These are phyloP conservation scores for Juglanconis sp. DNA, from an alignment of 2,329 filamentous ascomycete genomes.

Conservation along the genomic window DNA sequence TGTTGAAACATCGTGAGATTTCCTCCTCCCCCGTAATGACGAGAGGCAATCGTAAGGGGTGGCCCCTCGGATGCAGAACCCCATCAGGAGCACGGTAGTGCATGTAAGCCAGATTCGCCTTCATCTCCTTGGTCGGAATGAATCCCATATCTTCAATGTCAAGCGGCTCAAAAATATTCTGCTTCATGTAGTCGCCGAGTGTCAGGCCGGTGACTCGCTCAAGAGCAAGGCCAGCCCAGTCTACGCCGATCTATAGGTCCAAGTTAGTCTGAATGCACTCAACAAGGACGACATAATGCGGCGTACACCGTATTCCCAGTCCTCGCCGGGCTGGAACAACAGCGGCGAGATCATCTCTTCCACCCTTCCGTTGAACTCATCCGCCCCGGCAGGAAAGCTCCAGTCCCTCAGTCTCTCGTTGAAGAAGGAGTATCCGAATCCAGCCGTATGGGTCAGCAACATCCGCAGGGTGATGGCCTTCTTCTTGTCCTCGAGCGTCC, in stretches of 20 bases:
- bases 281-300: background rate
- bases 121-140: conserved; percentile 51
- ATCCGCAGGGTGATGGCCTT: conserved; percentile 54
- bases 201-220: conserved; percentile 38
- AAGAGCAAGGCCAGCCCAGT: conserved; percentile 47
- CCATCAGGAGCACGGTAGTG: conserved; percentile 45
- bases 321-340: conserved; percentile 60
- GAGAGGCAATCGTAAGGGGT: conserved; percentile 42
- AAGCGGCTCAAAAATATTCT: conserved; percentile 42
- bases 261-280: background rate
- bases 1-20: conserved; percentile 42
- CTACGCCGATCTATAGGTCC: conserved; percentile 38
- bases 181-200: conserved; percentile 42
- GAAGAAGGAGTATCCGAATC: conserved; percentile 57
- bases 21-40: conserved; percentile 34
- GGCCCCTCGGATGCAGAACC: conserved; percentile 38
- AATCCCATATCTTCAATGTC: conserved; percentile 45
- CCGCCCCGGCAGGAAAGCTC: conserved; percentile 45
- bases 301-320: conserved; percentile 59
- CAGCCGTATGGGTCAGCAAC: conserved; percentile 53
- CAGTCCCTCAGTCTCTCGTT: conserved; percentile 46
- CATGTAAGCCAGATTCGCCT: conserved; percentile 50
- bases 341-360: conserved; percentile 52
- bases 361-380: conserved; percentile 55
- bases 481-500: conserved; percentile 40